Evolutionary conservation across 306 rosid genomes (phyloP).

Genomic region (Herpetospermum pedunculosum): DNA sequence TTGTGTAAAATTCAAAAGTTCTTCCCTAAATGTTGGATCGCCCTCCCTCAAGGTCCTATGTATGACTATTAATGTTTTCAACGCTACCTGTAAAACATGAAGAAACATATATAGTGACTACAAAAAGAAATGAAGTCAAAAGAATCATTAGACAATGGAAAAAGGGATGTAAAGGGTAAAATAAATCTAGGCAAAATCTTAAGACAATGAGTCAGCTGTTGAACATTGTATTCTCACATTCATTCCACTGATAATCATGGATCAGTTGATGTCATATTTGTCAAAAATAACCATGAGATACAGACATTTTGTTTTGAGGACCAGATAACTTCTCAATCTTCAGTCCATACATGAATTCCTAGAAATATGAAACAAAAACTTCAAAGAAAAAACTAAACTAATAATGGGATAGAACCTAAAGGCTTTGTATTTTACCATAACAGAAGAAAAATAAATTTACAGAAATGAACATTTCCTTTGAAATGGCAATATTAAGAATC

Average conservation of each 20-base stretch:
- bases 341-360: not conserved
- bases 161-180: not conserved
- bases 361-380: not conserved
- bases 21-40: slow-evolving; percentile 93
- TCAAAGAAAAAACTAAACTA: not conserved
- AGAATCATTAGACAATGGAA: not conserved
- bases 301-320: not conserved
- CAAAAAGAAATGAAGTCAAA: not conserved
- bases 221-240: not conserved
- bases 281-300: not conserved
- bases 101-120: not conserved
- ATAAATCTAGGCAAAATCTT: not conserved
- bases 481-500: not conserved
- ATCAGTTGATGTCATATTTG: not conserved
- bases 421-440: not conserved
- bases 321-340: not conserved
- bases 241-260: not conserved
- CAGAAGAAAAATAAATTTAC: not conserved
- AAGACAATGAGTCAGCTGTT: not conserved
- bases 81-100: slow-evolving; percentile 64
- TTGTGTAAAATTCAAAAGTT: slow-evolving; percentile 77
- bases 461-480: not conserved
- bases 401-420: not conserved
- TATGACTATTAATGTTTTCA: slow-evolving; percentile 78
- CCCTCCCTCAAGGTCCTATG: slow-evolving; percentile 96